These are phyloP conservation scores for Lipomyces sp. DNA, from an alignment of 805 yeast species.

Conservation along the genomic window DNA sequence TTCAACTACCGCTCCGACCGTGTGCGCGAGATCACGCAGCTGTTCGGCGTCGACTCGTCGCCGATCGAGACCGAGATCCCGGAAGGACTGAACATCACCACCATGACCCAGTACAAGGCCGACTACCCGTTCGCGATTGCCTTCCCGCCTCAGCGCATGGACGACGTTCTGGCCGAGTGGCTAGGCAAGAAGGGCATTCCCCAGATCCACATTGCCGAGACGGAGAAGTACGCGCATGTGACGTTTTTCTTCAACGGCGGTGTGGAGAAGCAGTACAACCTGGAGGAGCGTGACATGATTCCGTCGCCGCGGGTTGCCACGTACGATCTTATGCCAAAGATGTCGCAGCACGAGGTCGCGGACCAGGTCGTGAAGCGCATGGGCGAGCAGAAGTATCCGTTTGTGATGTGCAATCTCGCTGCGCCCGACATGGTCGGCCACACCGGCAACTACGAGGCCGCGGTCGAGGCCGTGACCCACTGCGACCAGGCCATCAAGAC, in stretches of 20 bases:
- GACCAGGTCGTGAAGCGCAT: conserved; percentile 27
- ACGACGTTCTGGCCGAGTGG: conserved; percentile 32
- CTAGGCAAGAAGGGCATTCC: conserved; percentile 28
- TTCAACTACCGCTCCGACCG: conserved; percentile 33
- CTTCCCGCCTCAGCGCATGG: conserved; percentile 32
- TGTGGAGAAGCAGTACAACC: conserved; percentile 30
- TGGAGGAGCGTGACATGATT: conserved; percentile 30
- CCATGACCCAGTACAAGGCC: conserved; percentile 33
- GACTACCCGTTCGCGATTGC: conserved; percentile 30
- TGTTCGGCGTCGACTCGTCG: conserved; percentile 32
- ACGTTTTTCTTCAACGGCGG: conserved; percentile 33
- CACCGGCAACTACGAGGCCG: conserved; percentile 31
- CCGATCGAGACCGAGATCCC: conserved; percentile 30
- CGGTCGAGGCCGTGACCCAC: conserved; percentile 29
- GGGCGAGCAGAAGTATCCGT: conserved; percentile 27
- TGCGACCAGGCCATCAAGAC: conserved; percentile 29
- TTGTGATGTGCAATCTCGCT: conserved; percentile 31
- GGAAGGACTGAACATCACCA: conserved; percentile 26
- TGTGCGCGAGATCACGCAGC: conserved; percentile 32
- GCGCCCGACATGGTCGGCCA: conserved; percentile 33
- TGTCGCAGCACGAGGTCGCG: conserved; percentile 32
- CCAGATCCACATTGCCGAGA: conserved; percentile 31
- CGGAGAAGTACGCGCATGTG: conserved; percentile 32
- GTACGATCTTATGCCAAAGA: conserved; percentile 28
- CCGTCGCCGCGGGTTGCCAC: conserved; percentile 31